Evolutionary conservation across 495 filamentous ascomycete genomes (phyloP), one percentile per base, ranked within the genome.

Genomic region (Rusavskia elegans): DNA sequence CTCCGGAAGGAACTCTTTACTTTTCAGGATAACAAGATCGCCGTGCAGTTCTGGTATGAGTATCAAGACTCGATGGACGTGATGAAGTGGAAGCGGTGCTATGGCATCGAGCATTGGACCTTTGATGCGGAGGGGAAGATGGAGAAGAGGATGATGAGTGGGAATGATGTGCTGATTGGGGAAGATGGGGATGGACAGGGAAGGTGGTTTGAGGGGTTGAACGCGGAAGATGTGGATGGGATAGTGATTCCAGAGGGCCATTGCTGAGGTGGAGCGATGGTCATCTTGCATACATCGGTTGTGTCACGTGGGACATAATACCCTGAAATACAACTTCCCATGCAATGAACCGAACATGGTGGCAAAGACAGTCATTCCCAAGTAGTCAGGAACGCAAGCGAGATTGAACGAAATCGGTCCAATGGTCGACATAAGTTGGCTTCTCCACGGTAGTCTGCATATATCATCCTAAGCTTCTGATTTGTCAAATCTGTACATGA

Each of bases 41-140:
- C 85, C 1, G 87, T 92, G 39, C 84, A 93, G 66, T 94, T 94
- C 64, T 94, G 87, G 87, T 94, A 94, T 55, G 88, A 95, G 64
- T 94, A 78, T 66, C 76, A 80, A 50, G 87, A 94, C 59, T 66
- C 64, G 6, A 54, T 73, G 1, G 83, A 87, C 54, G 65, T 59
- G 6, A 70, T 77, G 60, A 81, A 85, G 59, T 96, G 87, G 89
- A 93, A 85, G 76, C 74, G 89, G 17, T 89, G 85, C 41, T 94
- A 93, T 63, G 89, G 89, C 0, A 72, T 94, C 23, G 87, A 95
- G 68, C 85, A 95, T 61, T 95, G 87, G 89, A 95, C 88, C 0
- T 95, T 88, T 68, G 83, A 80, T 1, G 72, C 71, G 23, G 77
- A 85, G 36, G 89, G 89, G 0, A 72, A 79, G 56, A 95, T 94